A percentile compares a stretch with the other conserved stretches of the same genome.
phyloP scores from a whole-genome alignment of 805 yeast genomes.

The Starmerella tilneyi region DNA sequence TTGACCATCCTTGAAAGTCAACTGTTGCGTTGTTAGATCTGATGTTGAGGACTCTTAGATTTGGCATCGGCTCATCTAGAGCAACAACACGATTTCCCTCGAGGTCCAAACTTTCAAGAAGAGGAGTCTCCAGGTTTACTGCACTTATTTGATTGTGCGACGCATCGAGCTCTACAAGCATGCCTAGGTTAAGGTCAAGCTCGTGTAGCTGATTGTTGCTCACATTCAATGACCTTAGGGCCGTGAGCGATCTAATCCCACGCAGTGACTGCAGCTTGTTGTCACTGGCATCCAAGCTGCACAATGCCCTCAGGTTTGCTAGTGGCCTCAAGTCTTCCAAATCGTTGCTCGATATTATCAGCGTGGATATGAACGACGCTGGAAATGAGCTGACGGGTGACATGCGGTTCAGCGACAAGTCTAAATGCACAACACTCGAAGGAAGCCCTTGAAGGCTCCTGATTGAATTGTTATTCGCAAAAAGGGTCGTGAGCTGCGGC shows the following conservation, averaged over 20 bases:
- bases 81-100: conserved; percentile 18
- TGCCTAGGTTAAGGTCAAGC: conserved; percentile 17
- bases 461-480: conserved; percentile 18
- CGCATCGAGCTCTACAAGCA: conserved; percentile 22
- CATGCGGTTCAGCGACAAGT: conserved; percentile 19
- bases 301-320: conserved; percentile 21
- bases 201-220: conserved; percentile 18
- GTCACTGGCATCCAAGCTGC: conserved; percentile 22
- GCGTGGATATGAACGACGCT: conserved; percentile 18
- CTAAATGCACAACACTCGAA: conserved; percentile 17
- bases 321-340: conserved; percentile 21
- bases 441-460: conserved; percentile 24
- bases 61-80: conserved; percentile 19
- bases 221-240: conserved; percentile 21
- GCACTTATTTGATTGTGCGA: conserved; percentile 19
- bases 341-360: conserved; percentile 21
- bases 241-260: conserved; percentile 22
- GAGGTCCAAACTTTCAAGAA: conserved; percentile 21
- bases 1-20: conserved; percentile 21
- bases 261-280: conserved; percentile 17
- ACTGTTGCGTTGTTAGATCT: conserved; percentile 21
- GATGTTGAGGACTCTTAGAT: conserved; percentile 18
- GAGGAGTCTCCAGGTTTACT: conserved; percentile 20
- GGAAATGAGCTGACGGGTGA: conserved; percentile 22
- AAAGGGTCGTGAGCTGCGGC: conserved; percentile 19